Evolutionary conservation across 495 filamentous ascomycete species (phyloP).

Genomic region (Hypoxylon crocopeplum): DNA sequence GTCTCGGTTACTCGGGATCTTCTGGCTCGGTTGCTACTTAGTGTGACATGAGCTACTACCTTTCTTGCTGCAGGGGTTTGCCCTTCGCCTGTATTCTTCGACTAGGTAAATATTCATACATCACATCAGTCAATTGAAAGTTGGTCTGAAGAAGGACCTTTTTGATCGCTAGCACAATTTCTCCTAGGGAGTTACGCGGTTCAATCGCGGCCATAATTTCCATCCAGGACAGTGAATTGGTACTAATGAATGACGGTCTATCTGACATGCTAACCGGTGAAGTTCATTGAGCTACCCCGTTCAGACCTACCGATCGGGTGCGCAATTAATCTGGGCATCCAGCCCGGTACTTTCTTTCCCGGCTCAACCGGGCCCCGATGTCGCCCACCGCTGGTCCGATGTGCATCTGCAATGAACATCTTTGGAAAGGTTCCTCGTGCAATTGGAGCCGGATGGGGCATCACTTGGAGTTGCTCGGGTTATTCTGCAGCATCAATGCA

Average conservation of each 20-base stretch:
- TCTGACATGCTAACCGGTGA: neutral
- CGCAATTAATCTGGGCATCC: constrained; percentile 16
- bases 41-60: constrained; percentile 11
- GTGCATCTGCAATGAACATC: constrained; percentile 6
- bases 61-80: neutral
- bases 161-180: too few species aligned
- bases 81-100: too few species aligned
- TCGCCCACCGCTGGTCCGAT: constrained; percentile 20
- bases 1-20: constrained; percentile 28
- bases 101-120: too few species aligned
- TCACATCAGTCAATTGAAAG: too few species aligned
- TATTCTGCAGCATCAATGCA: constrained; percentile 20
- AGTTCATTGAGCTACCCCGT: neutral
- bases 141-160: too few species aligned
- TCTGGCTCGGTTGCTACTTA: constrained; percentile 13
- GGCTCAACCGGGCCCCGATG: constrained; percentile 2
- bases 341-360: constrained; percentile 15
- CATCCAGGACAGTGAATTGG: too few species aligned
- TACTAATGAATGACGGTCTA: neutral
- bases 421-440: constrained; percentile 1
- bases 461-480: constrained; percentile 6
- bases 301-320: constrained; percentile 10
- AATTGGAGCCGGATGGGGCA: constrained; percentile 13
- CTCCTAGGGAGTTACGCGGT: neutral
- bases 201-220: too few species aligned